Conservation (phyloP, 2,329 filamentous ascomycete species). For the Penicillium carneum region DNA sequence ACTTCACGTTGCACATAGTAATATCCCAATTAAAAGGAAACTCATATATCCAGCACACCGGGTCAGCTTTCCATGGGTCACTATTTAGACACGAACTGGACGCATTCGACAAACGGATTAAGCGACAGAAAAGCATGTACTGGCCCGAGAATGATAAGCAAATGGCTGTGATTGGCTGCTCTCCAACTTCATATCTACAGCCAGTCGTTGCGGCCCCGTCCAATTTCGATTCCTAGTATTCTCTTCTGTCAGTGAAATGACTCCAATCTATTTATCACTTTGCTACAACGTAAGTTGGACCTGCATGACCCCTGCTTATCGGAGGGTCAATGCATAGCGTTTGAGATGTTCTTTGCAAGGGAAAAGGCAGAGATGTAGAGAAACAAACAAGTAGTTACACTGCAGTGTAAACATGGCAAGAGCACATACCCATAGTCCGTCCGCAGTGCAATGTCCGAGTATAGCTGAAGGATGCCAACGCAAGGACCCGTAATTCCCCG, state of each 20-base stretch:
- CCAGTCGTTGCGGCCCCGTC: conserved; percentile 30
- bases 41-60: not conserved
- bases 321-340: not conserved
- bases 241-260: conserved; percentile 27
- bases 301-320: conserved; percentile 30
- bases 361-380: not conserved
- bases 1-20: not conserved
- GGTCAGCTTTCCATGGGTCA: not conserved
- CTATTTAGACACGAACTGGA: not conserved
- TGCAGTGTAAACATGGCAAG: not conserved
- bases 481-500: conserved; percentile 33
- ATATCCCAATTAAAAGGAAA: not conserved
- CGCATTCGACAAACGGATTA: not conserved
- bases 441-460: not conserved
- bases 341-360: not conserved
- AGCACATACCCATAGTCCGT: not conserved
- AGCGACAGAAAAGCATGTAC: conserved; percentile 1
- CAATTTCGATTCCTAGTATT: conserved; percentile 28
- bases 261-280: conserved; percentile 26
- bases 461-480: not conserved
- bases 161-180: conserved; percentile 37
- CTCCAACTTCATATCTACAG: conserved; percentile 40
- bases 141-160: conserved; percentile 28
- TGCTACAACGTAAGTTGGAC: not conserved
- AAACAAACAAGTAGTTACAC: not conserved